phyloP scores from a whole-genome alignment of 139 green algal genomes.

The Diplosphaera chodatii region DNA sequence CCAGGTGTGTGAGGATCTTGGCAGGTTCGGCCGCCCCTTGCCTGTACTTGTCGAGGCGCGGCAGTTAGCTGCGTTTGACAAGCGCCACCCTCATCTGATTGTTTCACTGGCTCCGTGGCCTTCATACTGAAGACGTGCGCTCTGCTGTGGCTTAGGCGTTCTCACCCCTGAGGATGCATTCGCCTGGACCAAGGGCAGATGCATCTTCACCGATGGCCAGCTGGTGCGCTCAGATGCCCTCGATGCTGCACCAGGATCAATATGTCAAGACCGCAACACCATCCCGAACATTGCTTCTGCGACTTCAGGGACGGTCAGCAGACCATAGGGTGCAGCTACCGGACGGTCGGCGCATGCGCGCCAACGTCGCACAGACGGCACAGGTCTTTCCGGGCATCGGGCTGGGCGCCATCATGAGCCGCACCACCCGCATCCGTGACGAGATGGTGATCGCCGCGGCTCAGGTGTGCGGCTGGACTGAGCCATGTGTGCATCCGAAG shows the following conservation, averaged over 20 bases:
- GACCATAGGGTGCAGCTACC: conserved; percentile 7
- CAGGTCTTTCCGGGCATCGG: conserved; percentile 57
- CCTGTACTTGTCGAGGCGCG: too few relatives aligned
- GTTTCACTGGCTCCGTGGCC: too few relatives aligned
- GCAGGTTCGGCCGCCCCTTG: too few relatives aligned
- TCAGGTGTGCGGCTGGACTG: neutral
- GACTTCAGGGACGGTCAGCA: neutral
- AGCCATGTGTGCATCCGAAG: too few relatives aligned
- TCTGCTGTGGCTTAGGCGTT: too few relatives aligned
- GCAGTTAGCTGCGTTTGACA: too few relatives aligned
- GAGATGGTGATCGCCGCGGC: conserved; percentile 79
- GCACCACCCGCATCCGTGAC: conserved; percentile 65
- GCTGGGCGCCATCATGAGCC: conserved; percentile 45
- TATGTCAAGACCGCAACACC: too few relatives aligned
- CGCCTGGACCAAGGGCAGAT: conserved; percentile 46
- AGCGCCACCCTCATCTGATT: too few relatives aligned
- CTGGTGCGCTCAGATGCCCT: neutral
- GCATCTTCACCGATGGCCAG: conserved; percentile 30
- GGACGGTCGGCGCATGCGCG: neutral
- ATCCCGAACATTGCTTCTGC: conserved; percentile 40
- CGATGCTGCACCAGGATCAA: too few relatives aligned
- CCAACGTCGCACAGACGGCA: conserved; percentile 21
- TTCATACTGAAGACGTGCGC: too few relatives aligned
- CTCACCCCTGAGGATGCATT: conserved; percentile 55
- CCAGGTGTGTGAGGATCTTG: too few relatives aligned